Evolutionary conservation across 2,329 filamentous ascomycete genomes (phyloP).

Genomic region (Didymellaceae sp.): DNA sequence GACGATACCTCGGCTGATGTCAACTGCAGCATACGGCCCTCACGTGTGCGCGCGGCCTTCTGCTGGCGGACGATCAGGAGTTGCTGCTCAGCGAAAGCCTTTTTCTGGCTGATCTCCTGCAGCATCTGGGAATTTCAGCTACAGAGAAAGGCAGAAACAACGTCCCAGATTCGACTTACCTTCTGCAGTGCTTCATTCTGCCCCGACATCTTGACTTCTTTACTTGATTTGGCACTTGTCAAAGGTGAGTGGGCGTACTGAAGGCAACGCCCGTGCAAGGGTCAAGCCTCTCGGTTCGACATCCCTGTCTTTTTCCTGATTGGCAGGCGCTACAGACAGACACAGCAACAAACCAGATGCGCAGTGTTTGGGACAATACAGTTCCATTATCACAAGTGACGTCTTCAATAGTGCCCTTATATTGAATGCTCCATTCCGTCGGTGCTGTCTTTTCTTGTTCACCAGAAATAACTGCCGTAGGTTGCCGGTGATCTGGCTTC

Average conservation of each 20-base stretch:
- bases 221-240: constrained; percentile 19
- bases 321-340: constrained; percentile 19
- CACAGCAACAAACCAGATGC: constrained; percentile 11
- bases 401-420: not conserved
- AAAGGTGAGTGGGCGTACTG: constrained; percentile 17
- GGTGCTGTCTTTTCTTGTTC: not conserved
- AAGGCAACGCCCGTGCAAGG: constrained; percentile 20
- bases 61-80: constrained; percentile 85
- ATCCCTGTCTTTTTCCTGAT: constrained; percentile 24
- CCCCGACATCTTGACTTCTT: constrained; percentile 74
- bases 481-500: not conserved
- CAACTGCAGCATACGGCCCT: constrained; percentile 85
- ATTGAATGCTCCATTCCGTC: not conserved
- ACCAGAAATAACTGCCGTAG: not conserved
- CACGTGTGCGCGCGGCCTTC: constrained; percentile 83
- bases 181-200: constrained; percentile 93
- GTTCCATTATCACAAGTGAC: not conserved
- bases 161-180: constrained; percentile 59
- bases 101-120: constrained; percentile 92
- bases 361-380: not conserved
- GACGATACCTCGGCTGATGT: constrained; percentile 83
- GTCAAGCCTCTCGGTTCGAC: constrained; percentile 32
- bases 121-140: constrained; percentile 67
- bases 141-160: not conserved
- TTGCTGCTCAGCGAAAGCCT: constrained; percentile 87